Evolutionary conservation across 768 basidiomycete species (phyloP).

Genomic region (Rickenella mellea): DNA sequence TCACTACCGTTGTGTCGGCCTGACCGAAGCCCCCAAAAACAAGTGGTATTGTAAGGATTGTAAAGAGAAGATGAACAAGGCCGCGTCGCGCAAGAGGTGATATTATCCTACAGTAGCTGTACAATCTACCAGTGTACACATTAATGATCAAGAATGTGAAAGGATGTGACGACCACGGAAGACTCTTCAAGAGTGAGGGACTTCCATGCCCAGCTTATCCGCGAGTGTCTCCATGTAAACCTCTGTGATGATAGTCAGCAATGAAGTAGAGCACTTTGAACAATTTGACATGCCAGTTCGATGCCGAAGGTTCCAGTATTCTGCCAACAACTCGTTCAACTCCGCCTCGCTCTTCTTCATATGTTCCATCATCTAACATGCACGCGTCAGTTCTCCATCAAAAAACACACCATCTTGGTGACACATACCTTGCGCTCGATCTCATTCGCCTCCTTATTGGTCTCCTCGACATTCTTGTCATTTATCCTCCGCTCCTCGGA

Average conservation of each 20-base stretch:
- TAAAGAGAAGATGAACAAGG: constrained; percentile 24
- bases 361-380: constrained; percentile 61
- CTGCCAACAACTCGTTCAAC: constrained; percentile 69
- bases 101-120: too few relatives aligned
- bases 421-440: constrained; percentile 51
- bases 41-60: constrained; percentile 74
- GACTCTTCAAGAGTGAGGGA: too few relatives aligned
- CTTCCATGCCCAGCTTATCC: constrained; percentile 64
- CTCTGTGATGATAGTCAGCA: constrained; percentile 30
- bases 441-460: constrained; percentile 58
- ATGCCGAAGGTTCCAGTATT: constrained; percentile 76
- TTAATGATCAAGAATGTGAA: too few relatives aligned
- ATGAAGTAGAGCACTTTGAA: not conserved
- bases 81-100: too few relatives aligned
- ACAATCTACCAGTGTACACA: too few relatives aligned
- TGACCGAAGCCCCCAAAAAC: constrained; percentile 45
- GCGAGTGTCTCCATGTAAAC: constrained; percentile 83
- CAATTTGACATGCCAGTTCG: constrained; percentile 50
- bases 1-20: constrained; percentile 59
- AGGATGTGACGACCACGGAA: too few relatives aligned
- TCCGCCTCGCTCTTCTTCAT: constrained; percentile 66
- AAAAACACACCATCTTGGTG: not conserved
- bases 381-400: not conserved
- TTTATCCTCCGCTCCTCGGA: constrained; percentile 65
- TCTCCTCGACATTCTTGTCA: constrained; percentile 70